A percentile compares a stretch with the other conserved stretches of the same genome.
Conservation (phyloP, 176 grass and related monocot genomes). For the Alopecurus myosuroides region DNA sequence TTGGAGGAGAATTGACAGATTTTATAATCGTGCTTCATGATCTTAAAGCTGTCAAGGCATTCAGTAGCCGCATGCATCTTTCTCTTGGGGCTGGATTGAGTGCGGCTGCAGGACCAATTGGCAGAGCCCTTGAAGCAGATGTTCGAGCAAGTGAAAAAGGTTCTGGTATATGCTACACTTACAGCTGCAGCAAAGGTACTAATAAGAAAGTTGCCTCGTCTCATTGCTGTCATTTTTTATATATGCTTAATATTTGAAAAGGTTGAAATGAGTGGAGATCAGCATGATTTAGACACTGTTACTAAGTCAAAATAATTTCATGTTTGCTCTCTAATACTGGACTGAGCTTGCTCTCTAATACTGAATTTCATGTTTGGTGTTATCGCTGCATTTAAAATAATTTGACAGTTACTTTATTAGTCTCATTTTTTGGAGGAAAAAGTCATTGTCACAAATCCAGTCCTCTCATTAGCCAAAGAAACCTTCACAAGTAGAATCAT, state of each 20-base stretch:
- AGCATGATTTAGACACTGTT: background rate
- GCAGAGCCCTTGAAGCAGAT: constrained; percentile 94
- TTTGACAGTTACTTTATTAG: background rate
- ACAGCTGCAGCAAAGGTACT: constrained; percentile 98
- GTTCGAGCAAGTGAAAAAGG: constrained; percentile 74
- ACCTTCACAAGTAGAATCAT: background rate
- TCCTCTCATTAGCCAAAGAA: background rate
- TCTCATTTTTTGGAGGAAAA: background rate
- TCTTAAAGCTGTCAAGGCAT: constrained; percentile 68
- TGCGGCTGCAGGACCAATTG: constrained; percentile 76
- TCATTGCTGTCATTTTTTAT: background rate
- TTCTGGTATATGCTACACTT: constrained; percentile 87
- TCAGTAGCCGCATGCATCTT: constrained; percentile 78
- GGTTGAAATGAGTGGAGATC: background rate
- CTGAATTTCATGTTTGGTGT: background rate
- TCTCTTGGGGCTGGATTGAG: constrained; percentile 87
- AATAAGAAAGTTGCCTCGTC: background rate
- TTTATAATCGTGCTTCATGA: constrained; percentile 92
- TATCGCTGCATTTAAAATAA: background rate
- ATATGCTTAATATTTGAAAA: background rate
- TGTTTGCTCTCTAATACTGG: background rate
- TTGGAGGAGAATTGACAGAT: constrained; percentile 87
- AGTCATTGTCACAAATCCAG: background rate
- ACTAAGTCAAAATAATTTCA: background rate
- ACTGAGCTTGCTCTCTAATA: background rate